Percentiles rank a stretch among this genome's conserved stretches.
These are phyloP conservation scores for Cladophialophora yegresii DNA, from an alignment of 2,329 filamentous ascomycete species.

Conservation along the genomic window DNA sequence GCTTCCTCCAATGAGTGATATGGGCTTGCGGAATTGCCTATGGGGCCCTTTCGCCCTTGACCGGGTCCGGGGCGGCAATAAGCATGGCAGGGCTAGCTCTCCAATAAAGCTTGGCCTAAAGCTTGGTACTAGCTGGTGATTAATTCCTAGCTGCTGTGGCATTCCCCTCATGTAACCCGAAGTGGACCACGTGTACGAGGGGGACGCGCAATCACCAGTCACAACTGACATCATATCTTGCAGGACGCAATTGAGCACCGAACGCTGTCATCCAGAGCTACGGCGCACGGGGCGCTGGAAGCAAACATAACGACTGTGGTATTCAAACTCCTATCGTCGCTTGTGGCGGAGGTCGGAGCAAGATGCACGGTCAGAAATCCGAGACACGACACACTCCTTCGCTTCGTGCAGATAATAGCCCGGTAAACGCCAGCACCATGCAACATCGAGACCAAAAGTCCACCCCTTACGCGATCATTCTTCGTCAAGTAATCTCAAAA, in stretches of 20 bases:
- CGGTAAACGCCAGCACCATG: constrained; percentile 16
- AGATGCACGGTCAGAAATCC: constrained; percentile 12
- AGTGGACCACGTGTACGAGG: not conserved
- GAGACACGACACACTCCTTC: constrained; percentile 21
- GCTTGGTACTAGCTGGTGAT: constrained; percentile 1
- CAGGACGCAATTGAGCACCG: not conserved
- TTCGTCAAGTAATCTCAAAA: constrained; percentile 45
- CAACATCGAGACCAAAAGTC: constrained; percentile 18
- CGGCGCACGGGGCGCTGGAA: not conserved
- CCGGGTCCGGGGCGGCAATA: not conserved
- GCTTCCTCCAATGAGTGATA: constrained; percentile 9
- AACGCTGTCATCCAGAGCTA: not conserved
- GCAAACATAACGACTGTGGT: not conserved
- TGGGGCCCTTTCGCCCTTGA: not conserved
- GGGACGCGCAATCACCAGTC: constrained; percentile 7
- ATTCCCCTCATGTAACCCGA: not conserved
- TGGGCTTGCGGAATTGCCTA: constrained; percentile 5
- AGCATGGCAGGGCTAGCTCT: not conserved
- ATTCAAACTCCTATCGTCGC: not conserved
- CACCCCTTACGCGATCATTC: constrained; percentile 8
- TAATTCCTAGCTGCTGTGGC: not conserved
- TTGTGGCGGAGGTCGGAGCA: not conserved
- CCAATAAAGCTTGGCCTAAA: constrained; percentile 8
- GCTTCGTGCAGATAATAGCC: constrained; percentile 16
- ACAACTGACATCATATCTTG: constrained; percentile 8